These are phyloP conservation scores for Sporothrix sp. DNA, from an alignment of 2,329 filamentous ascomycete genomes.

Conservation along the genomic window DNA sequence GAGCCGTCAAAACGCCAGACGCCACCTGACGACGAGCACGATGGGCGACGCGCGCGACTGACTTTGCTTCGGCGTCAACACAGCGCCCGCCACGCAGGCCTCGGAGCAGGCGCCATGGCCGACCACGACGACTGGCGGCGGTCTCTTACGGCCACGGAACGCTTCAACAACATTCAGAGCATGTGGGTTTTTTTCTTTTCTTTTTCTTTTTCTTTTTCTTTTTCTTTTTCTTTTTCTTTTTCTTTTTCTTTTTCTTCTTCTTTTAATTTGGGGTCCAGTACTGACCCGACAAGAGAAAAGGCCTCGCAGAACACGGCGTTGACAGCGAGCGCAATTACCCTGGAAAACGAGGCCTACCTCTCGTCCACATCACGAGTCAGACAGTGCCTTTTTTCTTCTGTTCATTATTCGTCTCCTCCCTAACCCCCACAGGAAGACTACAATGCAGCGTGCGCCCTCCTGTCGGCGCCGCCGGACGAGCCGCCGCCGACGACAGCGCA, in stretches of 20 bases:
- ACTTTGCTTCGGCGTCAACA: too few relatives aligned
- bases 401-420: neutral
- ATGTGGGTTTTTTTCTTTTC: neutral
- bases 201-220: too few relatives aligned
- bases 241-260: too few relatives aligned
- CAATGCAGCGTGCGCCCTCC: slow-evolving; percentile 32
- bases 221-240: too few relatives aligned
- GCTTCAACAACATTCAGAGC: slow-evolving; percentile 1
- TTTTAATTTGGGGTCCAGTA: too few relatives aligned
- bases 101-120: neutral
- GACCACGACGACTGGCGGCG: neutral
- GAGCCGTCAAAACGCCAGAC: neutral
- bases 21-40: neutral
- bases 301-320: slow-evolving; percentile 18
- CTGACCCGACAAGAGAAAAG: slow-evolving; percentile 11
- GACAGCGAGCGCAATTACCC: slow-evolving; percentile 44
- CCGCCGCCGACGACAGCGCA: neutral
- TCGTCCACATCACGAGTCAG: slow-evolving; percentile 45
- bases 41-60: too few relatives aligned
- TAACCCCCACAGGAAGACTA: slow-evolving; percentile 46
- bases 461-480: neutral
- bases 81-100: too few relatives aligned
- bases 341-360: slow-evolving; percentile 57
- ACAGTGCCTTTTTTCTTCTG: neutral
- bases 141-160: neutral